These are phyloP conservation scores for Lojkania enalia DNA, from an alignment of 2,329 filamentous ascomycete genomes.

Conservation along the genomic window DNA sequence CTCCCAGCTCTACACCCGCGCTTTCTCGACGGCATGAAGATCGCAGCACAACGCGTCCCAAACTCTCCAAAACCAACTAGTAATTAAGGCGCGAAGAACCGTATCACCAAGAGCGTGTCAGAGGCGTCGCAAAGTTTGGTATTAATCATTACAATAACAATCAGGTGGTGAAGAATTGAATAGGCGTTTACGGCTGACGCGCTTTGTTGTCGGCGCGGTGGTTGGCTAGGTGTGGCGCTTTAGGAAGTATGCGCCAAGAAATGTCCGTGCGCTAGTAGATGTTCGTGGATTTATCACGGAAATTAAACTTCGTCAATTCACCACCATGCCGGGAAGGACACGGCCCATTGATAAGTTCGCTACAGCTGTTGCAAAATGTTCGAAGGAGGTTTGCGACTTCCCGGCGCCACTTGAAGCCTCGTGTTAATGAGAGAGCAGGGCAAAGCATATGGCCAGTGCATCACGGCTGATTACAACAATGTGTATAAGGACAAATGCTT, in stretches of 20 bases:
- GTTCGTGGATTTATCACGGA: slow-evolving; percentile 7
- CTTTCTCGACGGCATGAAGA: slow-evolving; percentile 46
- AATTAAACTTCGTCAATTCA: no score
- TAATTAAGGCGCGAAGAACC: no score
- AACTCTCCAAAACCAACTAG: no score
- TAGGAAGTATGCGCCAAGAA: slow-evolving; percentile 18
- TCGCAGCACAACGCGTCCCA: slow-evolving; percentile 13
- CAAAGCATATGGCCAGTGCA: slow-evolving; percentile 85
- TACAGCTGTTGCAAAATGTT: slow-evolving; percentile 66
- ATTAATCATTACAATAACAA: slow-evolving; percentile 34
- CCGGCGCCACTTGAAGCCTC: not conserved
- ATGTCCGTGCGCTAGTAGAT: slow-evolving; percentile 12
- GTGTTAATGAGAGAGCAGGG: slow-evolving; percentile 58
- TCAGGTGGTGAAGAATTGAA: slow-evolving; percentile 19
- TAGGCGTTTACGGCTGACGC: slow-evolving; percentile 18
- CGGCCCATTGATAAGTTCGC: slow-evolving; percentile 72
- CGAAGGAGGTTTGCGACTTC: slow-evolving; percentile 59
- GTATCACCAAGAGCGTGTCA: not conserved
- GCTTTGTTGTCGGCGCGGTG: slow-evolving; percentile 31
- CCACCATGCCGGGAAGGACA: slow-evolving; percentile 49
- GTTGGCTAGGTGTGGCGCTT: slow-evolving; percentile 24
- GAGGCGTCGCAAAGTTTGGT: slow-evolving; percentile 7
- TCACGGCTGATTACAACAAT: slow-evolving; percentile 86
- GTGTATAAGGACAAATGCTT: slow-evolving; percentile 89
- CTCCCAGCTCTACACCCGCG: slow-evolving; percentile 42